Evolutionary conservation across 805 yeast species (phyloP).

Genomic region (Debaryomyces castellii): DNA sequence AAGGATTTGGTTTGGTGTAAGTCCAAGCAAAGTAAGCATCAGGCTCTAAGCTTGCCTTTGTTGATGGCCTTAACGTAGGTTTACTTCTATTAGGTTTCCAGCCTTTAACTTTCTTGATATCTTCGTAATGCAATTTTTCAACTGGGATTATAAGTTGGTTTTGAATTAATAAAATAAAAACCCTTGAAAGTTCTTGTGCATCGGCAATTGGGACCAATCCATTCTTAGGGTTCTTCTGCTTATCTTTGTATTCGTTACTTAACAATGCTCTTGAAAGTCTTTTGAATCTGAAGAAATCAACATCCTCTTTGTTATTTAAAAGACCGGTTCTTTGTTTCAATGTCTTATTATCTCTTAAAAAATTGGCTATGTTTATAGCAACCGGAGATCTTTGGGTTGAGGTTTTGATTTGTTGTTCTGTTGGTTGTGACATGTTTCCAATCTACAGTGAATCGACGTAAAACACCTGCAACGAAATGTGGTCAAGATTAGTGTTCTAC

Average conservation of each 20-base stretch:
- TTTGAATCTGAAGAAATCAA: slow-evolving; percentile 85
- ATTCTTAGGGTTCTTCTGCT: slow-evolving; percentile 46
- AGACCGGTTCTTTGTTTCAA: slow-evolving; percentile 82
- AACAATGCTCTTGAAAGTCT: slow-evolving; percentile 77
- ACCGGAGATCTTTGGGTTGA: slow-evolving; percentile 39
- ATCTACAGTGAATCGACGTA: neutral
- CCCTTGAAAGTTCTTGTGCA: slow-evolving; percentile 57
- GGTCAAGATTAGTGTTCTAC: too few species aligned
- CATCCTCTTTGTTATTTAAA: slow-evolving; percentile 62
- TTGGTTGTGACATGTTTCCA: neutral
- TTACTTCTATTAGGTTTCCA: slow-evolving; percentile 60
- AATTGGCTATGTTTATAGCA: slow-evolving; percentile 69
- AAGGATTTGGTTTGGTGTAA: slow-evolving; percentile 70
- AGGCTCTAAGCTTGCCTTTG: slow-evolving; percentile 58
- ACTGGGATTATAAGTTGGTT: slow-evolving; percentile 76
- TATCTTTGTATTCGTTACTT: slow-evolving; percentile 65
- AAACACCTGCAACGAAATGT: too few species aligned
- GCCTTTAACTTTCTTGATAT: slow-evolving; percentile 56
- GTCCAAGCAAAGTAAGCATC: slow-evolving; percentile 84
- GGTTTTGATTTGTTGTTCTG: slow-evolving; percentile 11
- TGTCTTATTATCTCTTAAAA: slow-evolving; percentile 59
- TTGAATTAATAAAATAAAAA: slow-evolving; percentile 68
- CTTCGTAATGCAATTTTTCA: slow-evolving; percentile 65
- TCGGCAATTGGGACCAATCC: slow-evolving; percentile 43
- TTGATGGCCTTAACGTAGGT: slow-evolving; percentile 59